These are phyloP conservation scores for Guadua angustifolia DNA, from an alignment of 176 grass and related monocot species.

Conservation along the genomic window DNA sequence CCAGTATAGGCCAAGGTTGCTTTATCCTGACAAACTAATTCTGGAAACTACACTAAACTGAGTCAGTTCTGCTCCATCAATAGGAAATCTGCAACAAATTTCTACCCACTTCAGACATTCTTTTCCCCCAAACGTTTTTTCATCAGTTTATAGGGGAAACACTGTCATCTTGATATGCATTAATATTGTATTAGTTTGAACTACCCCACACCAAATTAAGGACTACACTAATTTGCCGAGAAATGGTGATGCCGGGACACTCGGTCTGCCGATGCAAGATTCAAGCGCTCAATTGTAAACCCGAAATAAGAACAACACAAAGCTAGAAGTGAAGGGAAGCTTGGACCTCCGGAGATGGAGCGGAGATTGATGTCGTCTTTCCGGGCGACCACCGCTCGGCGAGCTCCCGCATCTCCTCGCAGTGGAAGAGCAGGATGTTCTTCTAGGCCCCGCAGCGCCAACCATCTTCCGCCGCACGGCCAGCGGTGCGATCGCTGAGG, in stretches of 20 bases:
- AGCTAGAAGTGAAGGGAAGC: not conserved
- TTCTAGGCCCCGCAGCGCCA: conserved; percentile 43
- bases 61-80: not conserved
- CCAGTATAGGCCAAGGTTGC: not conserved
- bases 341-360: conserved; percentile 80
- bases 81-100: not conserved
- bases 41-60: not conserved
- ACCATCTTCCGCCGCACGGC: conserved; percentile 52
- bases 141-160: not conserved
- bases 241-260: not conserved
- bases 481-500: conserved; percentile 45
- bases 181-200: not conserved
- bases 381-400: conserved; percentile 64
- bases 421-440: conserved; percentile 86
- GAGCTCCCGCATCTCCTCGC: conserved; percentile 91
- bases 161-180: not conserved
- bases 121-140: not conserved
- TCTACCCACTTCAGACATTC: not conserved
- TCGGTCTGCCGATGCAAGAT: not conserved
- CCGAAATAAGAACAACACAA: not conserved
- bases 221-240: not conserved
- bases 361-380: conserved; percentile 87
- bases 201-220: not conserved
- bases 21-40: not conserved
- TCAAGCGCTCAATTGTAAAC: not conserved